phyloP scores from a whole-genome alignment of 2,329 filamentous ascomycete species.

The Neophaeococcomyces mojaviensis region DNA sequence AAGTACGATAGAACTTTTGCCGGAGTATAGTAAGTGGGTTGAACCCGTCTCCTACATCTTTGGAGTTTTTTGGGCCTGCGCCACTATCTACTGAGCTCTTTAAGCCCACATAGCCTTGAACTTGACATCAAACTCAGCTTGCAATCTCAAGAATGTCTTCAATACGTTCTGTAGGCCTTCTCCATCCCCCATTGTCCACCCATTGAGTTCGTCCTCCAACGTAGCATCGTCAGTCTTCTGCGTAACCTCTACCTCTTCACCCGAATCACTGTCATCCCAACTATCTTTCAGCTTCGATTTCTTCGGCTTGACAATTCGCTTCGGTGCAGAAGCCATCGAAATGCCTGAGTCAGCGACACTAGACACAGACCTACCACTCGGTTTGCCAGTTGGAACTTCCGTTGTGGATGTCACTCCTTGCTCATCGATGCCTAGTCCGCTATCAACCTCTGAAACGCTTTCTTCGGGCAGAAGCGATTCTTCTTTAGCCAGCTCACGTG shows the following conservation, averaged over 20 bases:
- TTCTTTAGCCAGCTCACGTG: slow-evolving; percentile 17
- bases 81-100: too few species aligned
- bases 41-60: too few species aligned
- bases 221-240: background rate
- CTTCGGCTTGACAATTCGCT: background rate
- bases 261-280: slow-evolving; percentile 11
- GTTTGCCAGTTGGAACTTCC: background rate
- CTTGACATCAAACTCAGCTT: slow-evolving; percentile 8
- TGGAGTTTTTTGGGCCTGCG: too few species aligned
- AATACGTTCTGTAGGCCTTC: slow-evolving; percentile 2
- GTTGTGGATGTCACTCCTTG: background rate
- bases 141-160: slow-evolving; percentile 5
- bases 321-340: slow-evolving; percentile 7
- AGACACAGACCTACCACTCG: background rate
- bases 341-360: background rate
- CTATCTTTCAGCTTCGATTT: slow-evolving; percentile 8
- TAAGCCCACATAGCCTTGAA: slow-evolving; percentile 9
- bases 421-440: too few species aligned
- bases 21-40: too few species aligned
- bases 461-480: slow-evolving; percentile 1
- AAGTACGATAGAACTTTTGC: too few species aligned
- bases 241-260: background rate
- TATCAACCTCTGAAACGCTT: background rate
- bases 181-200: background rate
- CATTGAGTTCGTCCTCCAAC: background rate